Percentiles rank a stretch among this genome's conserved stretches.
These are phyloP conservation scores for Saccharomyces eubayanus DNA, from an alignment of 805 yeast species.

Conservation along the genomic window DNA sequence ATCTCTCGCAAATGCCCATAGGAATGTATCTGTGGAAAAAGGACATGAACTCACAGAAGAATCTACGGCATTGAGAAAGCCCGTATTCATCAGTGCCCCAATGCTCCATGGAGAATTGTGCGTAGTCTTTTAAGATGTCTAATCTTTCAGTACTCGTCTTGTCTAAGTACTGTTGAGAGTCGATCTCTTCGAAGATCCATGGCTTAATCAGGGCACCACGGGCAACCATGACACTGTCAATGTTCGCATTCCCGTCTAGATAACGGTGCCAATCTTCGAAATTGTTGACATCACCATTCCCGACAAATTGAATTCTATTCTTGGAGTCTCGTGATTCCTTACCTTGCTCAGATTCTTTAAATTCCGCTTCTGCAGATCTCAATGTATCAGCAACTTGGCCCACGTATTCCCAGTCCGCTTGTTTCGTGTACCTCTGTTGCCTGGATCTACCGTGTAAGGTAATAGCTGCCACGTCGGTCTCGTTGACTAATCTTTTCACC, in stretches of 20 bases:
- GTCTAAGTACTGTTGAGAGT: constrained; percentile 80
- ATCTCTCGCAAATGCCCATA: constrained; percentile 78
- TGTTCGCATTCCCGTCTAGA: constrained; percentile 46
- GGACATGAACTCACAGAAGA: constrained; percentile 86
- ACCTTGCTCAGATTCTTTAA: constrained; percentile 57
- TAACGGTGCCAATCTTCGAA: constrained; percentile 83
- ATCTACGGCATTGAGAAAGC: constrained; percentile 76
- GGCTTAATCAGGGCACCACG: constrained; percentile 97
- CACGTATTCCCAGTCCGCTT: constrained; percentile 90
- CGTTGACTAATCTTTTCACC: constrained; percentile 61
- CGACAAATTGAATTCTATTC: constrained; percentile 72
- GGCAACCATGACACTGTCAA: constrained; percentile 95
- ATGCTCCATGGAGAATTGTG: constrained; percentile 80
- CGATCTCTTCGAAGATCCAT: constrained; percentile 96
- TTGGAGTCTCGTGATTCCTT: constrained; percentile 43
- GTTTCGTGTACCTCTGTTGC: constrained; percentile 86
- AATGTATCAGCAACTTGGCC: constrained; percentile 63
- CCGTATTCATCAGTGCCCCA: constrained; percentile 99
- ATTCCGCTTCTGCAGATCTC: constrained; percentile 45
- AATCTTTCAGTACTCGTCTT: constrained; percentile 86
- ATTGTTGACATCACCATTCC: constrained; percentile 89
- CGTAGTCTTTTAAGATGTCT: constrained; percentile 59
- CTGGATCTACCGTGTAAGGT: constrained; percentile 95
- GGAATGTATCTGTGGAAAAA: constrained; percentile 94
- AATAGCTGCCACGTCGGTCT: constrained; percentile 80